Base-by-base conservation (phyloP, 306 rosid species). In the Purshia tridentata region DNA sequence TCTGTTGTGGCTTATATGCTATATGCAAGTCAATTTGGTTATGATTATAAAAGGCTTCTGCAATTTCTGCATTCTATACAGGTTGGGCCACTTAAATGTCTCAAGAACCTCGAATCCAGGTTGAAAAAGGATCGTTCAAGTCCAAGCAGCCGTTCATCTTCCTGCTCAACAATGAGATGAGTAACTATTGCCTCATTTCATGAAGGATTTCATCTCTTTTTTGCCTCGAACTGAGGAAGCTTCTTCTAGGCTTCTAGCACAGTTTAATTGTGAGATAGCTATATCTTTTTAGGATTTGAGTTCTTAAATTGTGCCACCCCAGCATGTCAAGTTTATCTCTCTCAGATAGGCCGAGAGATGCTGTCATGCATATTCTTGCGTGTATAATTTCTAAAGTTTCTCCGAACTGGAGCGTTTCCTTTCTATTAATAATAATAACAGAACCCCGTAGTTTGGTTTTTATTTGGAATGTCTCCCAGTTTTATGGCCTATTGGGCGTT, bases 31-130 rank as follows among this genome's bases (percentile, higher is more conserved):
- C 4, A 10, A 45, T 51, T n/a, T 44, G 41, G 19, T 42, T 3
- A 3, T 9, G 12, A 41, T 9, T 14, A 53, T 64, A 37, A 49
- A 66, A 6, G n/a, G 6, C 41, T 44, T 64, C 45, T 59, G 58
- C 19, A 61, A 61, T 54, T 40, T 83, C 56, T 69, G 70, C 69
- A 54, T 67, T 59, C 41, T 55, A 4, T 78, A 23, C 97, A 93
- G 98, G 92, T 83, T 67, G 79, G 63, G 59, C 90, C 94, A 48
- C 81, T 89, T 79, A 76, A 70, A 73, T 91, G 96, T 79, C 81
- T 93, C 72, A 91, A 76, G 74, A 91, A 84, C 78, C 77, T 93
- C 55, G 91, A 90, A 80, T 87, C 95, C 60, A 72, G 84, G 72
- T 51, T 90, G 75, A 88, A 77, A 85, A 85, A 80, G 78, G 84